Base-by-base conservation (phyloP, 169 alveolate genomes). In the Cryptosporidium parvum region DNA sequence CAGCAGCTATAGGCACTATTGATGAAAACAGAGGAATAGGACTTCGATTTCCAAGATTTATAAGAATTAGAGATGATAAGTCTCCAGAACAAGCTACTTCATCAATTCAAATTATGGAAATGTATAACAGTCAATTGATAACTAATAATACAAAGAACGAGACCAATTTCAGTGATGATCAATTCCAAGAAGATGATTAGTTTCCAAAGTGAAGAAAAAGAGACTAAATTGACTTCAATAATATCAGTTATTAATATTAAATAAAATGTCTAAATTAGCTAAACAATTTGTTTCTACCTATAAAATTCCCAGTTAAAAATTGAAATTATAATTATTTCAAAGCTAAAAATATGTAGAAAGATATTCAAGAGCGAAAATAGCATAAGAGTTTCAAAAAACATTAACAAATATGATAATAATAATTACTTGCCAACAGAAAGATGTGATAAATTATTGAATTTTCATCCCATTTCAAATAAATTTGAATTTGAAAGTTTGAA, bases 41-140 rank as follows among this genome's bases (percentile, higher is more conserved):
- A 35, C 85, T 98, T 84, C 95, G 99, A 53, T 98, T 98, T 84
- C 99, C 99, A 0, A 94, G 99, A 62, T 97, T 98, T 93, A 92
- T 97, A 12, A 95, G 99, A 67, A 92, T 95, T 45, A 94, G 99
- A 89, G 98, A 97, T 33, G 99, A 98, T 94, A 98, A 98, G 93
- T 91, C 93, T 33, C 97, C 99, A 0, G 96, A 93, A 31, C 98
- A 98, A 58, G 98, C 99, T 51, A 97, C 99, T 4, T 93, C 97
- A 26, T 91, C 96, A 39, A 95, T 94, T 26, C 97, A 96, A 86
- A 96, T 98, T 23, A 86, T 92, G 23, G 97, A 95, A 26, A 92
- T 96, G 86, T 97, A 96, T 93, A 93, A 94, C 48, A 91, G 75
- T 14, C 97, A 94, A 45, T 92, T 92, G 35, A 56, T 56, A n/a